A percentile compares a stretch with the other conserved stretches of the same genome.
These are phyloP conservation scores for Coprinopsis strossmayeri DNA, from an alignment of 768 basidiomycete genomes.

Conservation along the genomic window DNA sequence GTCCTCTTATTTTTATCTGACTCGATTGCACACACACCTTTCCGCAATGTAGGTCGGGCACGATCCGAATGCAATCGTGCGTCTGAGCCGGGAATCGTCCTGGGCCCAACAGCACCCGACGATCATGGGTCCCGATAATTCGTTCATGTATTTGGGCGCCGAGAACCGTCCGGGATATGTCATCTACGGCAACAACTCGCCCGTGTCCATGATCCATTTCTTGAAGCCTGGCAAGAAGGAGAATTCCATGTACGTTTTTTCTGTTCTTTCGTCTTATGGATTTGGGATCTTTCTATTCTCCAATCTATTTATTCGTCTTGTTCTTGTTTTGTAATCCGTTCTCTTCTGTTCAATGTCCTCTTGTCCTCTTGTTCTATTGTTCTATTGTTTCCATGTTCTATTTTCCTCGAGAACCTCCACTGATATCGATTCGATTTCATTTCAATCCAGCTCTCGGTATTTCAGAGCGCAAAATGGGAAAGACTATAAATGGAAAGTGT, in stretches of 20 bases:
- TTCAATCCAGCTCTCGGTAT: constrained; percentile 53
- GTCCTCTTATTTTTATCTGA: no score
- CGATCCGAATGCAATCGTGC: constrained; percentile 55
- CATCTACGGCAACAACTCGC: constrained; percentile 58
- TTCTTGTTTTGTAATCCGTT: no score
- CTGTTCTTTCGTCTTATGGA: constrained; percentile 1
- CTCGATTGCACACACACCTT: no score
- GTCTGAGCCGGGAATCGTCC: constrained; percentile 53
- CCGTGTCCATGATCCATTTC: constrained; percentile 47
- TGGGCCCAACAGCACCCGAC: constrained; percentile 62
- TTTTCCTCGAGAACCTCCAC: constrained; percentile 5
- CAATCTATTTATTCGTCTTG: no score
- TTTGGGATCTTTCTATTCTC: no score
- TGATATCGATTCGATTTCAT: neutral
- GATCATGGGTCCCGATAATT: constrained; percentile 76
- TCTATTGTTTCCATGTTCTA: no score
- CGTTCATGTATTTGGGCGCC: constrained; percentile 74
- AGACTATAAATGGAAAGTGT: constrained; percentile 72
- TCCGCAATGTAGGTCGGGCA: constrained; percentile 49
- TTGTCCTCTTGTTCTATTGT: no score
- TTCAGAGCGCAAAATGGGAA: constrained; percentile 65
- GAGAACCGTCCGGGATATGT: constrained; percentile 53
- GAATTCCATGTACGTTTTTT: constrained; percentile 49
- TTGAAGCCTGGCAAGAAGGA: constrained; percentile 52
- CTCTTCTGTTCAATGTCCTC: no score